Evolutionary conservation across 352 stramenopile genomes (phyloP).

Genomic region (Phytopythium ostracodes): DNA sequence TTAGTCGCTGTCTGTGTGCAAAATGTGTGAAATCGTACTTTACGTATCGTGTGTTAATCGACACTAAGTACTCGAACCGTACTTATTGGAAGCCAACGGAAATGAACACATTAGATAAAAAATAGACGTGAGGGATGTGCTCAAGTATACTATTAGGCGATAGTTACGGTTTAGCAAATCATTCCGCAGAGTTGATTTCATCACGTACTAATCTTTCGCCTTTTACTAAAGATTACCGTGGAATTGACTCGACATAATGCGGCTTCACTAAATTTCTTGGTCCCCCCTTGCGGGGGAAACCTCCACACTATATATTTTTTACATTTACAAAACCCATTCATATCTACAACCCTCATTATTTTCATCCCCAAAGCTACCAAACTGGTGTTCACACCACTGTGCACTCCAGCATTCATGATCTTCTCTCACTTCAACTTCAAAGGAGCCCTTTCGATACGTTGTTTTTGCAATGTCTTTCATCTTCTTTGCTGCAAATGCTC

Average conservation of each 20-base stretch:
- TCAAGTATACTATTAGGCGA: neutral
- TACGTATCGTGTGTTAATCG: neutral
- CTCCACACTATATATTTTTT: no score
- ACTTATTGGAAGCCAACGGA: no score
- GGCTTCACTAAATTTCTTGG: constrained; percentile 80
- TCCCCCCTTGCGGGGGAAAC: constrained; percentile 28
- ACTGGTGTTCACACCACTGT: no score
- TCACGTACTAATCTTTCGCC: constrained; percentile 89
- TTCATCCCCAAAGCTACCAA: no score
- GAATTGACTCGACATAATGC: constrained; percentile 70
- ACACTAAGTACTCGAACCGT: neutral
- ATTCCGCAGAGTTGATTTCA: constrained; percentile 75
- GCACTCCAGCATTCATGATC: neutral
- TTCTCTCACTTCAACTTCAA: no score
- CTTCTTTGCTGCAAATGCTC: no score
- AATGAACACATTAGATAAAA: no score
- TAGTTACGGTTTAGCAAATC: constrained; percentile 3
- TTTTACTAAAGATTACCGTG: constrained; percentile 95
- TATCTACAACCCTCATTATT: no score
- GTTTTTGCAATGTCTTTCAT: no score
- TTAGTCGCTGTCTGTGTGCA: neutral
- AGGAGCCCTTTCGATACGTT: no score
- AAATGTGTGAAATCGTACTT: neutral
- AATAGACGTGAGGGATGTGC: neutral
- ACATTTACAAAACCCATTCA: no score